Evolutionary conservation across 1,139 yeast genomes (phyloP).

Genomic region (Pichia sp.): DNA sequence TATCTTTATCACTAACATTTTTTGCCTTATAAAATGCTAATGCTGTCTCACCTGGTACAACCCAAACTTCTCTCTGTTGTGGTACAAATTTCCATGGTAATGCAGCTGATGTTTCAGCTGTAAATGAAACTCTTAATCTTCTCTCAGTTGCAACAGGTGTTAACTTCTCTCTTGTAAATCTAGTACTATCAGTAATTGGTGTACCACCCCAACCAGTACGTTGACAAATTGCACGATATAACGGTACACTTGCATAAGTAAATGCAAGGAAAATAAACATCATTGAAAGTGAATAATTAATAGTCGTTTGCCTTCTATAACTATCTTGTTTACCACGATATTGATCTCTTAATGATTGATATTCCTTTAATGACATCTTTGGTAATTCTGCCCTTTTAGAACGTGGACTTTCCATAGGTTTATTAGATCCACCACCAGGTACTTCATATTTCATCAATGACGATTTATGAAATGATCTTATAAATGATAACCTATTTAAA

Average conservation of each 20-base stretch:
- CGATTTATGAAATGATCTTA: too few relatives aligned
- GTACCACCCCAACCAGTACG: conserved; percentile 96
- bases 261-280: conserved; percentile 70
- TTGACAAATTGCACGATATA: conserved; percentile 86
- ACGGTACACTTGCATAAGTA: conserved; percentile 87
- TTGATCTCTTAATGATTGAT: conserved; percentile 26
- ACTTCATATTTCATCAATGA: conserved; percentile 9
- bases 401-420: conserved; percentile 12
- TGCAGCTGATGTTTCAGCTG: conserved; percentile 85
- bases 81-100: conserved; percentile 97
- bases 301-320: conserved; percentile 43
- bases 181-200: conserved; percentile 77
- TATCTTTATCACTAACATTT: conserved; percentile 77
- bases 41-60: conserved; percentile 97
- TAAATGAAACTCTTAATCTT: conserved; percentile 74
- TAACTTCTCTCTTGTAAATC: conserved; percentile 80
- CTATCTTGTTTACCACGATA: conserved; percentile 29
- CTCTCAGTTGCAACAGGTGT: conserved; percentile 83
- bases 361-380: conserved; percentile 26
- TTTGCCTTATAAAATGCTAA: conserved; percentile 91
- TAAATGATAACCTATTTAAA: too few relatives aligned
- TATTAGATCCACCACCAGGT: conserved; percentile 11
- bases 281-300: conserved; percentile 66
- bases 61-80: conserved; percentile 86
- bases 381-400: conserved; percentile 18